These are phyloP conservation scores for Rickenella mellea DNA, from an alignment of 768 basidiomycete species.

Conservation along the genomic window DNA sequence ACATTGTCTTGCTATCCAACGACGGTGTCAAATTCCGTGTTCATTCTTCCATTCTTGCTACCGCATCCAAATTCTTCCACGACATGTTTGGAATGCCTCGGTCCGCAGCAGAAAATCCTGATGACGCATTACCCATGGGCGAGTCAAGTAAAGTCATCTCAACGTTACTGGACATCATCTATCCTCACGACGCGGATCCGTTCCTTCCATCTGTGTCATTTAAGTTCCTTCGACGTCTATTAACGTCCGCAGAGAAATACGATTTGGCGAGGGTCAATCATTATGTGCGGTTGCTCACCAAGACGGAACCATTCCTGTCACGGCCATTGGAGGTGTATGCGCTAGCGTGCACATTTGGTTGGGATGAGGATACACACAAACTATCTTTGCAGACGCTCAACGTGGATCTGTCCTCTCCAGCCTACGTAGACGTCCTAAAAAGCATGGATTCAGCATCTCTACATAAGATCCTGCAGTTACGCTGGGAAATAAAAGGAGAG, in stretches of 20 bases:
- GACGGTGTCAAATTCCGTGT: constrained; percentile 9
- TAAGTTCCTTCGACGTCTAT: not conserved
- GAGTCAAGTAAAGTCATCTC: not conserved
- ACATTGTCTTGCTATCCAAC: constrained; percentile 1
- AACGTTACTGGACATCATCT: not conserved
- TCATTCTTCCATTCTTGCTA: constrained; percentile 4
- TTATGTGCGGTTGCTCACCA: no score
- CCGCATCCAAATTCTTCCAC: constrained; percentile 9
- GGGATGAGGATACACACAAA: no score
- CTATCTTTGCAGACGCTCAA: no score
- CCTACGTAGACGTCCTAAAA: no score
- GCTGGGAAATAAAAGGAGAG: no score
- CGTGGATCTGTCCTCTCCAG: no score
- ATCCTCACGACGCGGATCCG: not conserved
- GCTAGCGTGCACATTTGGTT: not conserved
- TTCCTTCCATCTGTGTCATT: not conserved
- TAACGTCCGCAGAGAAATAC: not conserved
- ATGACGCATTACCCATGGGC: not conserved
- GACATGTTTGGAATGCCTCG: constrained; percentile 7
- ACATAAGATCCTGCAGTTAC: no score
- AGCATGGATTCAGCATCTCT: no score
- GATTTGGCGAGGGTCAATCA: no score
- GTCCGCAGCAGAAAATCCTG: not conserved
- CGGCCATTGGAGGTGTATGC: not conserved
- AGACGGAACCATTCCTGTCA: no score